Base-by-base conservation (phyloP, 1,284 basidiomycete genomes). In the Cystodermella granulosa region DNA sequence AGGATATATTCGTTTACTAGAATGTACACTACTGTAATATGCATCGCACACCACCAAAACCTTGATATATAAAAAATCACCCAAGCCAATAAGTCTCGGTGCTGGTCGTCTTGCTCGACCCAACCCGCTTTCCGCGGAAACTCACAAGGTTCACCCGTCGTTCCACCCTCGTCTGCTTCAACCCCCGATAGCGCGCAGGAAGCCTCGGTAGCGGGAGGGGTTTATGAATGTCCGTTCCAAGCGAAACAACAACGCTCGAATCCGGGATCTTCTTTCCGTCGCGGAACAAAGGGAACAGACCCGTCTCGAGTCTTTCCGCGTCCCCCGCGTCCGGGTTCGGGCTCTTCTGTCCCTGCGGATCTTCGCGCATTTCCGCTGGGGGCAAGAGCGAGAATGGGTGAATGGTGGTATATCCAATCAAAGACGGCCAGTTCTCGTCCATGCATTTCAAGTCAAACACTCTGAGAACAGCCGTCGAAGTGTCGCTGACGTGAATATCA, bases 401-500 rank as follows among this genome's bases (percentile, higher is more conserved):
- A 24, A 58, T 38, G 4, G 49, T 53, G 2, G 55, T 54, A 22
- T 46, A 55, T 18, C 56, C 56, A 22, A 58, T 55, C 34, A 58
- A 54, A 13, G 51, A 39, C 5, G 49, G 51, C 53, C 53, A 54
- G 13, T 41, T 50, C 4, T 16, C 21, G 35, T 55, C 53, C 11
- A 56, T 52, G 43, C 55, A 55, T 34, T 58, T 58, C 16, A 48
- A 34, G 34, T 58, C 56, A 38, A 55, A 58, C 17, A 58, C 43
- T 4, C 56, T 51, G 7, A 58, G 34, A n/a, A 53, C 53, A 14
- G 54, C 45, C 4, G 53, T 53, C 17, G 55, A 44, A 3, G 49
- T 39, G 38, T 58, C 53, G 18, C 42, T 39, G n/a, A 58, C 41
- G 18, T 48, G 43, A 5, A 54, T 46, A 35, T 58, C 54, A 34